Evolutionary conservation across 1,284 basidiomycete species (phyloP).

Genomic region (Leccinum pachyderme): DNA sequence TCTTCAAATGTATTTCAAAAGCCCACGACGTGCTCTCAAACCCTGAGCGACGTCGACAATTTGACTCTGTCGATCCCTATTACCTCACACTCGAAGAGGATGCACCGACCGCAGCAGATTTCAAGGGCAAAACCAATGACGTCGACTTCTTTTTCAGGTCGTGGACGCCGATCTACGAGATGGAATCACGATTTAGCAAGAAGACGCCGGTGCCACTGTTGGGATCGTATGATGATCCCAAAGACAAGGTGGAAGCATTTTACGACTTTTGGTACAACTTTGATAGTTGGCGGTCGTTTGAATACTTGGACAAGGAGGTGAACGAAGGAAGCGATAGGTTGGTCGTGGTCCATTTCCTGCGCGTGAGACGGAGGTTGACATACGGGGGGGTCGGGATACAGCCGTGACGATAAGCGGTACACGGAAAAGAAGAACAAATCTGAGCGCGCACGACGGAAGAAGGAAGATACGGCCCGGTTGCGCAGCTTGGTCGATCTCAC

Average conservation of each 20-base stretch:
- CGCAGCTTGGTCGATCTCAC: constrained; percentile 88
- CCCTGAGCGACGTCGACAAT: constrained; percentile 87
- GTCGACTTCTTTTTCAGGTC: constrained; percentile 59
- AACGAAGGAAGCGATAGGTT: constrained; percentile 96
- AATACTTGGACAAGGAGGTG: constrained; percentile 98
- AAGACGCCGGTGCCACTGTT: constrained; percentile 84
- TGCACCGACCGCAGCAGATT: constrained; percentile 65
- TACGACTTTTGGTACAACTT: constrained; percentile 99
- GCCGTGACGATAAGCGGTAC: constrained; percentile 98
- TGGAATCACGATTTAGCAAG: constrained; percentile 91
- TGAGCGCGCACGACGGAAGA: constrained; percentile 94
- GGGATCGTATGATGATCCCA: constrained; percentile 70
- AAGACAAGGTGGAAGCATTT: constrained; percentile 87
- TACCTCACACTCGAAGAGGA: constrained; percentile 77
- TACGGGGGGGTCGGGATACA: constrained; percentile 33
- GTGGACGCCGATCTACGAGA: constrained; percentile 82
- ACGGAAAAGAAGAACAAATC: constrained; percentile 99
- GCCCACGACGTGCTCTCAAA: constrained; percentile 91
- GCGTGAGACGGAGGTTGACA: constrained; percentile 1
- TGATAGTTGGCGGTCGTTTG: constrained; percentile 97
- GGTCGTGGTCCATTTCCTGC: constrained; percentile 27
- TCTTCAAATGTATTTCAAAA: constrained; percentile 99
- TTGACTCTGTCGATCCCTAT: constrained; percentile 92
- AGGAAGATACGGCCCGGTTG: constrained; percentile 94
- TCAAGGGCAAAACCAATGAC: constrained; percentile 51